Percentiles rank a stretch among this genome's conserved stretches.
These are phyloP conservation scores for Hypomyces rosellus DNA, from an alignment of 2,329 filamentous ascomycete genomes.

Conservation along the genomic window DNA sequence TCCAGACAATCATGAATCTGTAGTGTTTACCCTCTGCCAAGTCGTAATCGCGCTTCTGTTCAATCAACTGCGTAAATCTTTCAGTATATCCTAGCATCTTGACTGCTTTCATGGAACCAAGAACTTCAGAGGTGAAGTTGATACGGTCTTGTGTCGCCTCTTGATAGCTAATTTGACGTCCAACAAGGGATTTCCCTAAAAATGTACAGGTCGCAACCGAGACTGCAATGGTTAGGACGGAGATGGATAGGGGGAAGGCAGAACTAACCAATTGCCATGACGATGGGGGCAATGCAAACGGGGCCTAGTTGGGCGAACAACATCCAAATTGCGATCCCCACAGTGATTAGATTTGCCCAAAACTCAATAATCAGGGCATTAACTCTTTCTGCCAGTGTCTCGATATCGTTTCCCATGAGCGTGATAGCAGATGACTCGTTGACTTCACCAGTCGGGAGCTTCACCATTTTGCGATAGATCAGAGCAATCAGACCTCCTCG, in stretches of 20 bases:
- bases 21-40: conserved; percentile 20
- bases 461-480: conserved; percentile 25
- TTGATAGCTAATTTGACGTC: conserved; percentile 24
- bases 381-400: conserved; percentile 22
- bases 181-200: conserved; percentile 21
- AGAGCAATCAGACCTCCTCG: conserved; percentile 25
- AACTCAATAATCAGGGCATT: conserved; percentile 24
- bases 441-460: conserved; percentile 20
- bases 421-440: conserved; percentile 24
- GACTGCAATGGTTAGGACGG: conserved; percentile 12
- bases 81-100: conserved; percentile 29
- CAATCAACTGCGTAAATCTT: conserved; percentile 19
- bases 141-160: conserved; percentile 28
- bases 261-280: conserved; percentile 25
- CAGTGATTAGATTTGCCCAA: conserved; percentile 26
- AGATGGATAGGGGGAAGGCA: rapidly evolving
- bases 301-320: conserved; percentile 25
- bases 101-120: conserved; percentile 27
- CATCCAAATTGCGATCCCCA: conserved; percentile 26
- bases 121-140: conserved; percentile 26
- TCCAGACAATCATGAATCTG: conserved; percentile 20
- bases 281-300: conserved; percentile 26
- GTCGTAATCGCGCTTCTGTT: conserved; percentile 21
- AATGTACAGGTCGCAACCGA: conserved; percentile 17
- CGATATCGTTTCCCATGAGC: conserved; percentile 28